These are phyloP conservation scores for Dryadomyces quercivorus DNA, from an alignment of 2,329 filamentous ascomycete species.

Conservation along the genomic window DNA sequence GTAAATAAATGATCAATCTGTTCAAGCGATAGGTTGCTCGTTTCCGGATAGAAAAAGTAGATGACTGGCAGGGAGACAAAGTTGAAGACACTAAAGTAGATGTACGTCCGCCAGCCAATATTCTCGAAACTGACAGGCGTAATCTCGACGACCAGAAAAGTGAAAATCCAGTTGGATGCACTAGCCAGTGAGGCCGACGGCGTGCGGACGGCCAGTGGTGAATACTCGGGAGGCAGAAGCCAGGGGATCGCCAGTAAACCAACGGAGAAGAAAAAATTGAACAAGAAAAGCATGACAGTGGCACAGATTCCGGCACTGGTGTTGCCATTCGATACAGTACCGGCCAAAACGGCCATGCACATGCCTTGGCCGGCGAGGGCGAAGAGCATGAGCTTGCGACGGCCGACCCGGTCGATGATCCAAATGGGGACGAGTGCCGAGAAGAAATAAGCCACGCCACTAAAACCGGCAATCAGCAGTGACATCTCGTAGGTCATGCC, in stretches of 20 bases:
- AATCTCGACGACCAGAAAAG: slow-evolving; percentile 23
- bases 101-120: slow-evolving; percentile 38
- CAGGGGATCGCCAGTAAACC: slow-evolving; percentile 25
- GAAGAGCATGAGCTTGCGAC: slow-evolving; percentile 56
- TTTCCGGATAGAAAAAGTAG: slow-evolving; percentile 37
- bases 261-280: slow-evolving; percentile 15
- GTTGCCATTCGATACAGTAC: slow-evolving; percentile 15
- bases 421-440: slow-evolving; percentile 6
- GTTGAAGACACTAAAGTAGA: slow-evolving; percentile 38
- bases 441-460: slow-evolving; percentile 5
- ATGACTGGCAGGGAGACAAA: slow-evolving; percentile 32
- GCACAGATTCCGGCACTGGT: slow-evolving; percentile 49
- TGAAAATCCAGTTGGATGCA: slow-evolving; percentile 10
- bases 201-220: slow-evolving; percentile 7
- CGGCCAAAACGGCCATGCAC: slow-evolving; percentile 54
- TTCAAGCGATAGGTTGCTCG: slow-evolving; percentile 12
- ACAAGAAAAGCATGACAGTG: slow-evolving; percentile 41
- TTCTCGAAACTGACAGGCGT: slow-evolving; percentile 26
- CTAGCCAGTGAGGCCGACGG: slow-evolving; percentile 2
- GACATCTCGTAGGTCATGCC: slow-evolving; percentile 6
- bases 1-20: slow-evolving; percentile 33
- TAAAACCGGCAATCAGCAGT: slow-evolving; percentile 4
- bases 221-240: slow-evolving; percentile 16
- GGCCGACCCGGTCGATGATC: slow-evolving; percentile 53
- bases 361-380: slow-evolving; percentile 55